Percentiles rank a stretch among this genome's conserved stretches.
phyloP scores from a whole-genome alignment of 257 asterid genomes.

The Rehmannia glutinosa region DNA sequence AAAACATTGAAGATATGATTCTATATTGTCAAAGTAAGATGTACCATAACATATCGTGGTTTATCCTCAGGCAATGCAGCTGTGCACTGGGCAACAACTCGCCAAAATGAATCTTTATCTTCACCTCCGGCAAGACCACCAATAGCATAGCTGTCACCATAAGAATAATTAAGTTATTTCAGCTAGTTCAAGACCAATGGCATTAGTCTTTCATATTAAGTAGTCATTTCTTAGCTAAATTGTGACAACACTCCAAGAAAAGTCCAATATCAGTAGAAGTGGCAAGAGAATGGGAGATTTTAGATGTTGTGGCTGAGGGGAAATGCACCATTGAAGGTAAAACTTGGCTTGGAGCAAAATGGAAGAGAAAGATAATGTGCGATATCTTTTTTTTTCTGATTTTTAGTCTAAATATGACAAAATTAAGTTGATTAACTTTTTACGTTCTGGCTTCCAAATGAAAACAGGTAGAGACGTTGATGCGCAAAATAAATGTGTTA shows the following conservation, averaged over 20 bases:
- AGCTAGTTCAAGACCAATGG: constrained; percentile 15
- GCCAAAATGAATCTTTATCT: constrained; percentile 99
- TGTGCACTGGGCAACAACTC: constrained; percentile 99
- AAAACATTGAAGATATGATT: background rate
- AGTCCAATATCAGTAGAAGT: background rate
- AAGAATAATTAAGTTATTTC: constrained; percentile 35
- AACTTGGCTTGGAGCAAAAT: background rate
- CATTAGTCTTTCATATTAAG: constrained; percentile 9
- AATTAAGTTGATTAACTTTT: background rate
- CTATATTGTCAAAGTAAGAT: constrained; percentile 3
- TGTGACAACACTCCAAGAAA: background rate
- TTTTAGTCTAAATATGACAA: background rate
- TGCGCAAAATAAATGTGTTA: background rate
- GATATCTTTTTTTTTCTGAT: background rate
- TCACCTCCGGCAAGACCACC: constrained; percentile 99
- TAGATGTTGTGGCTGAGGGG: background rate
- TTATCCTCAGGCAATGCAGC: constrained; percentile 96
- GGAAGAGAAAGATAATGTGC: background rate
- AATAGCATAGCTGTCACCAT: constrained; percentile 89
- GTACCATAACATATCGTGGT: constrained; percentile 96
- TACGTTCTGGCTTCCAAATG: background rate
- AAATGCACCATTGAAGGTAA: background rate
- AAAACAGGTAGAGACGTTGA: too few relatives aligned
- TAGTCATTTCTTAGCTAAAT: background rate
- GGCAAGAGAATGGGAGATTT: background rate